Evolutionary conservation across 208 protist genomes (phyloP).

Genomic region (Acanthamoeba divionensis): DNA sequence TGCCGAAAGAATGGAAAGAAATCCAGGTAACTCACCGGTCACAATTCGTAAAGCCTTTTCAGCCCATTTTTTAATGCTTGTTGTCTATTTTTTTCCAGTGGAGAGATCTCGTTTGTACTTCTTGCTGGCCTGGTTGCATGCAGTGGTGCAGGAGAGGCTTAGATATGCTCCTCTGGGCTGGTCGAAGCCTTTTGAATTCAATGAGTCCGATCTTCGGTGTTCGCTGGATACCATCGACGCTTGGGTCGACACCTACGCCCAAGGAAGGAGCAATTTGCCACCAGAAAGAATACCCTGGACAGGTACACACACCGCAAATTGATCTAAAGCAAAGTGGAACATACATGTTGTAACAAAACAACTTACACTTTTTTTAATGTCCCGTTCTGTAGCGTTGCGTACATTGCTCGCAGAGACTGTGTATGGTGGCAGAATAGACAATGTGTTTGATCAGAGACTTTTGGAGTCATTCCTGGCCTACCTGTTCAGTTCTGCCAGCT

Average conservation of each 20-base stretch:
- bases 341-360: too few relatives aligned
- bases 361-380: too few relatives aligned
- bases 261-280: constrained; percentile 73
- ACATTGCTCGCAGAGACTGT: constrained; percentile 89
- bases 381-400: constrained; percentile 79
- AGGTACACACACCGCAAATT: too few relatives aligned
- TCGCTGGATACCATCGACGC: constrained; percentile 89
- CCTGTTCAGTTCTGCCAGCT: constrained; percentile 83
- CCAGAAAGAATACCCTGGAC: constrained; percentile 90
- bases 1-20: constrained; percentile 57
- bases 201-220: constrained; percentile 92
- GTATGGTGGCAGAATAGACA: constrained; percentile 96
- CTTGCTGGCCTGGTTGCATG: constrained; percentile 92
- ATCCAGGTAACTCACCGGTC: neutral
- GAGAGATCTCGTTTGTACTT: constrained; percentile 94
- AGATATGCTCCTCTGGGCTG: constrained; percentile 96
- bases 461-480: constrained; percentile 88
- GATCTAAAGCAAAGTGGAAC: too few relatives aligned
- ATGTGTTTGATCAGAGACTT: constrained; percentile 94
- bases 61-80: neutral
- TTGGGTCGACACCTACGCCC: constrained; percentile 81
- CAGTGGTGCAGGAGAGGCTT: constrained; percentile 94
- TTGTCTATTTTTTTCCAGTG: constrained; percentile 55
- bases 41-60: neutral
- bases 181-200: constrained; percentile 97